Evolutionary conservation across 441 rosid genomes (phyloP).

Genomic region (Rhodomyrtus psidioides): DNA sequence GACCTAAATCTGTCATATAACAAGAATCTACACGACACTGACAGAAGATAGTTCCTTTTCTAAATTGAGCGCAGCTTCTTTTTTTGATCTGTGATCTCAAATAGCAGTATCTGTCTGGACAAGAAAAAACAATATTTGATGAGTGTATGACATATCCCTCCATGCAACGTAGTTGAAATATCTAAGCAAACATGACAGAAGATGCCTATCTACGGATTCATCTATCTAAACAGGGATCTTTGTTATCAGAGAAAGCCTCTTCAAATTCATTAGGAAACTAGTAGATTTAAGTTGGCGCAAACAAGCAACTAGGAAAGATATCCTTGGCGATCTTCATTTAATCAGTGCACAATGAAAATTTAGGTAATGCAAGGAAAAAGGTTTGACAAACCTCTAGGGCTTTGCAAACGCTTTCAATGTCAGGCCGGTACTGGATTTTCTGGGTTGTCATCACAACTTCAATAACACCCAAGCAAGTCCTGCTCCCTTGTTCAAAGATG

Average conservation of each 20-base stretch:
- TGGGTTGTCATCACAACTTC: slow-evolving; percentile 76
- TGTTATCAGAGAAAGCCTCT: background rate
- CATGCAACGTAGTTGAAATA: background rate
- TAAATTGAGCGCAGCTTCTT: background rate
- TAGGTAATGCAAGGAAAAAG: background rate
- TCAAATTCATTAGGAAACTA: background rate
- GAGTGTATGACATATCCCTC: background rate
- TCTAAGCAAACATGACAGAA: background rate
- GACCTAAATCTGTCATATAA: background rate
- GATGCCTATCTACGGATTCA: background rate
- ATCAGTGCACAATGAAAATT: background rate
- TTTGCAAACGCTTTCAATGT: slow-evolving; percentile 74
- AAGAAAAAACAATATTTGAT: background rate
- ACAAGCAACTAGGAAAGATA: background rate
- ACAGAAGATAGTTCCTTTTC: background rate
- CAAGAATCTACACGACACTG: background rate
- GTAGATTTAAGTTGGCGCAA: background rate
- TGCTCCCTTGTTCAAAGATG: slow-evolving; percentile 78
- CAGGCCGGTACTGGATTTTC: slow-evolving; percentile 50
- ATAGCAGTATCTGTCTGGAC: background rate
- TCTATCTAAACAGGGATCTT: background rate
- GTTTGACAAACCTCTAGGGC: slow-evolving; percentile 68
- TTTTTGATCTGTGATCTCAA: background rate
- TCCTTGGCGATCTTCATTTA: background rate
- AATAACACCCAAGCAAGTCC: slow-evolving; percentile 80